These are phyloP conservation scores for Moricandia arvensis DNA, from an alignment of 345 rosid species.

Conservation along the genomic window DNA sequence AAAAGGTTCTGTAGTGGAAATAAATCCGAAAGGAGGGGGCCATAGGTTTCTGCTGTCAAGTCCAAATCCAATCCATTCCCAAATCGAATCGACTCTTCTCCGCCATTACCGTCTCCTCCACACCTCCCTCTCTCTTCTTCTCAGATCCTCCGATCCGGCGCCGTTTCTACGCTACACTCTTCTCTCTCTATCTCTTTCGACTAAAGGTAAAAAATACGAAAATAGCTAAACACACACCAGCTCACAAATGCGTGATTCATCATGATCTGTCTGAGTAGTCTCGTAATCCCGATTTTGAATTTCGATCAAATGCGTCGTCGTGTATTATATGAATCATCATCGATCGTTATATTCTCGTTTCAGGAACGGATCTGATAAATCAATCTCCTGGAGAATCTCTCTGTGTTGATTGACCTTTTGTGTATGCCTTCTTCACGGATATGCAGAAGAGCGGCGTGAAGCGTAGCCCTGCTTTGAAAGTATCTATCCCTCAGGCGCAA, in stretches of 20 bases:
- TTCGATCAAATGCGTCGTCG: constrained; percentile 20
- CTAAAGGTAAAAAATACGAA: constrained; percentile 23
- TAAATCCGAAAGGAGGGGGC: constrained; percentile 33
- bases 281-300: constrained; percentile 2
- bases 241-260: constrained; percentile 16
- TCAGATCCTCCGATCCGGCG: constrained; percentile 39
- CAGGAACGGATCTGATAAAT: not conserved
- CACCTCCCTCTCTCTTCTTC: constrained; percentile 23
- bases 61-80: constrained; percentile 31
- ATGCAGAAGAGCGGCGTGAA: constrained; percentile 51
- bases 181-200: not conserved
- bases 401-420: not conserved
- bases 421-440: constrained; percentile 32
- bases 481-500: constrained; percentile 45
- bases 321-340: not conserved
- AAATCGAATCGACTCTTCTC: constrained; percentile 30
- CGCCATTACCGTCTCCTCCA: constrained; percentile 30
- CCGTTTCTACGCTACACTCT: constrained; percentile 28
- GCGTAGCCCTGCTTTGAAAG: constrained; percentile 30
- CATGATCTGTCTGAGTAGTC: constrained; percentile 17
- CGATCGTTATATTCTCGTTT: not conserved
- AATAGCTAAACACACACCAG: constrained; percentile 13
- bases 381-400: not conserved
- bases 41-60: constrained; percentile 38
- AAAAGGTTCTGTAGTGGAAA: constrained; percentile 40